phyloP scores from a whole-genome alignment of 1,284 basidiomycete species.

The Singerocomus rubriflavus region DNA sequence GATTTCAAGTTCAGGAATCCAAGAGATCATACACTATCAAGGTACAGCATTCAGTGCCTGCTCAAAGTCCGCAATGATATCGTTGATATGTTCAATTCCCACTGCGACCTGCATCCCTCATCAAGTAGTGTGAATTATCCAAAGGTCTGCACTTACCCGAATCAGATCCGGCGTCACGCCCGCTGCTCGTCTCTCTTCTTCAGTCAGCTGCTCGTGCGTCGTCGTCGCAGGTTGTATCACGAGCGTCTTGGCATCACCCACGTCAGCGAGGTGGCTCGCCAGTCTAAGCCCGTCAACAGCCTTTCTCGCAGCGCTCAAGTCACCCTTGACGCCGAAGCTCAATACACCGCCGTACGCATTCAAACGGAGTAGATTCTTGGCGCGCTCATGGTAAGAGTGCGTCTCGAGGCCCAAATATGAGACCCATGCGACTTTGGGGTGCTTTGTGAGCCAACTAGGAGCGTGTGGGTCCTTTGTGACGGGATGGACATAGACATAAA shows the following conservation, averaged over 20 bases:
- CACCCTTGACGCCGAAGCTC: conserved; percentile 79
- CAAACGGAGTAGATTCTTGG: conserved; percentile 56
- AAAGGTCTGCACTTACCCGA: conserved; percentile 47
- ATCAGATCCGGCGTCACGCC: conserved; percentile 84
- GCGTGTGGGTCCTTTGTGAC: too few species aligned
- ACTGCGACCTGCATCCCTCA: conserved; percentile 48
- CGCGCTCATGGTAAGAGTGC: conserved; percentile 64
- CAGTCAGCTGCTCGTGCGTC: conserved; percentile 77
- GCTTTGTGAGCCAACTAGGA: conserved; percentile 61
- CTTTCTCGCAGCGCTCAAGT: conserved; percentile 54
- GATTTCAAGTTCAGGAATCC: too few species aligned
- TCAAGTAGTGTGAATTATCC: not conserved
- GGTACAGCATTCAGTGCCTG: conserved; percentile 25
- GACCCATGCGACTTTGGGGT: conserved; percentile 77
- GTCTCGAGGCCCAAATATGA: conserved; percentile 73
- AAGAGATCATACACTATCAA: conserved; percentile 3
- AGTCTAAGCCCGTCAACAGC: conserved; percentile 76
- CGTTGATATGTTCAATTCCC: conserved; percentile 84
- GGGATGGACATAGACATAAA: not conserved
- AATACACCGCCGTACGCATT: conserved; percentile 74
- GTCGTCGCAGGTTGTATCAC: conserved; percentile 84
- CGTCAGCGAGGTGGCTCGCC: conserved; percentile 76
- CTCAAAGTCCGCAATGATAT: conserved; percentile 86
- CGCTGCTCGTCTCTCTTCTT: conserved; percentile 63
- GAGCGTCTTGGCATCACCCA: conserved; percentile 79